These are phyloP conservation scores for Candida golubevii DNA, from an alignment of 805 yeast genomes.

Conservation along the genomic window DNA sequence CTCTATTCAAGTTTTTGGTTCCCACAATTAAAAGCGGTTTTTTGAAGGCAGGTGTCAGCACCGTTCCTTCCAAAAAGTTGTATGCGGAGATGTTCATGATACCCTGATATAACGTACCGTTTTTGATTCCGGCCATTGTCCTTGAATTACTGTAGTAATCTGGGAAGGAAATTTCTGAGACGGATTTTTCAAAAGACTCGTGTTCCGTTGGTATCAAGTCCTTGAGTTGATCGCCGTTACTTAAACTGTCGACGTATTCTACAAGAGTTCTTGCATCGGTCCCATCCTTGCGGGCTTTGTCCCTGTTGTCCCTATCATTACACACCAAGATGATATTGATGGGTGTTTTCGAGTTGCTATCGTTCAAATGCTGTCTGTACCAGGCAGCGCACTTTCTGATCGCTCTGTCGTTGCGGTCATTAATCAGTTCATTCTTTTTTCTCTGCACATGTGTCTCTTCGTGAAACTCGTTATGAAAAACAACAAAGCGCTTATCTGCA, in stretches of 20 bases:
- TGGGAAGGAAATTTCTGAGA: constrained; percentile 57
- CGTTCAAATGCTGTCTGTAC: constrained; percentile 62
- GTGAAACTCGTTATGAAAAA: constrained; percentile 90
- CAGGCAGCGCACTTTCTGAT: constrained; percentile 72
- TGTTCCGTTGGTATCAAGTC: constrained; percentile 69
- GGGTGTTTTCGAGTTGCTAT: constrained; percentile 22
- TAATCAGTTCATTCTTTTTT: constrained; percentile 62
- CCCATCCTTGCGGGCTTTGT: constrained; percentile 51
- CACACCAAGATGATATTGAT: constrained; percentile 59
- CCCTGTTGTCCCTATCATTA: constrained; percentile 69
- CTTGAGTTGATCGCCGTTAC: constrained; percentile 67
- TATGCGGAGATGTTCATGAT: constrained; percentile 74
- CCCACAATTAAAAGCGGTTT: constrained; percentile 83
- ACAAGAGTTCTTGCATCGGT: constrained; percentile 52
- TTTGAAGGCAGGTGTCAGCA: constrained; percentile 65
- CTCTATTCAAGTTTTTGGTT: constrained; percentile 78
- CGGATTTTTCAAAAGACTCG: constrained; percentile 33
- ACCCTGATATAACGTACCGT: constrained; percentile 87
- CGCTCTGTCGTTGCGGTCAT: constrained; percentile 90
- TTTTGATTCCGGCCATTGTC: constrained; percentile 84
- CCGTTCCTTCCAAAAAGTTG: constrained; percentile 83
- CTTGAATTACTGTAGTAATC: constrained; percentile 79
- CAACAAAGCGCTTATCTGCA: constrained; percentile 78
- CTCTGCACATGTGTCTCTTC: constrained; percentile 66
- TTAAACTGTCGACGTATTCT: constrained; percentile 69